These are phyloP conservation scores for Vigna nakashimae DNA, from an alignment of 306 rosid genomes.

Conservation along the genomic window DNA sequence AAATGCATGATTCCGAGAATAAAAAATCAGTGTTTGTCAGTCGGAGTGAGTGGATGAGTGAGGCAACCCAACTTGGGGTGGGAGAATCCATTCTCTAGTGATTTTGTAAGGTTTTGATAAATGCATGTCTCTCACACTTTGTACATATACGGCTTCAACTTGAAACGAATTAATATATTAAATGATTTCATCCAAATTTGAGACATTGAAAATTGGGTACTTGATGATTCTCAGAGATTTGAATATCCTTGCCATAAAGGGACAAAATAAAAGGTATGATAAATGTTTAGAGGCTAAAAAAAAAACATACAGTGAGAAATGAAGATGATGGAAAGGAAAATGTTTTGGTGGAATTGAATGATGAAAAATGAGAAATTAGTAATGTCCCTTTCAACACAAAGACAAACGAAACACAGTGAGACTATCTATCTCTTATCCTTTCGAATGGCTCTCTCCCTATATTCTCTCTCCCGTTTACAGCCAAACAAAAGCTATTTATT, in stretches of 20 bases:
- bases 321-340: too few relatives aligned
- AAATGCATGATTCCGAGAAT: too few relatives aligned
- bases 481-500: constrained; percentile 6
- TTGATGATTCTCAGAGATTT: not conserved
- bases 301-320: not conserved
- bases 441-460: constrained; percentile 5
- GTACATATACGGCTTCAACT: not conserved
- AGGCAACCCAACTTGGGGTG: not conserved
- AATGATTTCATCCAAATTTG: constrained; percentile 5
- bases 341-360: constrained; percentile 46
- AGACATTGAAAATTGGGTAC: not conserved
- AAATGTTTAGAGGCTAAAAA: not conserved
- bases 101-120: constrained; percentile 31
- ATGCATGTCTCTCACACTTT: constrained; percentile 6
- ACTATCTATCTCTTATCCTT: constrained; percentile 39
- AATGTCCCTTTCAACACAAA: constrained; percentile 49
- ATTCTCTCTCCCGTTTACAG: constrained; percentile 21
- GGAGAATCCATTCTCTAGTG: constrained; percentile 23
- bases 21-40: not conserved
- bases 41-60: not conserved
- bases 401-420: constrained; percentile 47
- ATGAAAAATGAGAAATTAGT: constrained; percentile 40
- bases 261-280: not conserved
- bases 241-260: not conserved
- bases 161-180: not conserved